Base-by-base conservation (phyloP, 2,329 filamentous ascomycete species). In the Cercospora canescens region DNA sequence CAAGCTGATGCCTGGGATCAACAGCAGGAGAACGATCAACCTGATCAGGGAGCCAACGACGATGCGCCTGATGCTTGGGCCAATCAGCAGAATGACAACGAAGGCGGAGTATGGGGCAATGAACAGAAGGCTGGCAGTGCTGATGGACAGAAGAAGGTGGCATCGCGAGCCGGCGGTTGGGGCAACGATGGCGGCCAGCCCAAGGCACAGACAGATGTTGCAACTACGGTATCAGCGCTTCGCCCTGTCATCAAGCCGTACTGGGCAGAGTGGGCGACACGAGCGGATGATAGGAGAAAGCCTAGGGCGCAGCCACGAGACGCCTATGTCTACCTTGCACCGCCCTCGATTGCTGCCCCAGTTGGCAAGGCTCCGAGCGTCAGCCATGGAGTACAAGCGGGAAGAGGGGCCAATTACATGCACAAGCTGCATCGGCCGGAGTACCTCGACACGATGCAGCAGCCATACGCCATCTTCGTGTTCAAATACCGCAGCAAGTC, bases 401-500 rank as follows among this genome's bases (percentile, higher is more conserved):
- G 80, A 12, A 72, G 73, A 61, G 80, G 78, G 1, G 75, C 73
- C 1, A 64, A 71, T 16, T 83, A 83, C 63, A 68, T 72, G 1
- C 81, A 83, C 66, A 70, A 71, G 0, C 68, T 77, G 0, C 73
- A 72, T 1, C 68, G 76, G 4, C 81, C 81, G 2, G 72, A 76
- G 41, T 83, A 84, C 65, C 48, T 83, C 5, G 82, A 84, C 68
- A 61, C 67, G 0, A 75, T 79, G 71, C 68, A 75, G 14, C 62
- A 69, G 54, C 79, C 80, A 26, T 84, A 82, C 65, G 82, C 81
- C 0, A 78, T 83, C 11, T 84, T 84, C 70, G 76, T 77, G n/a
- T 84, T 84, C 77, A 81, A 81, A 61, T 84, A 83, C 65, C 77
- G 81, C 2, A 78, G 75, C 60, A 72, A 66, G 60, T 69, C 68